A percentile compares a stretch with the other conserved stretches of the same genome.
phyloP scores from a whole-genome alignment of 768 basidiomycete species.

The Mycena maculata region DNA sequence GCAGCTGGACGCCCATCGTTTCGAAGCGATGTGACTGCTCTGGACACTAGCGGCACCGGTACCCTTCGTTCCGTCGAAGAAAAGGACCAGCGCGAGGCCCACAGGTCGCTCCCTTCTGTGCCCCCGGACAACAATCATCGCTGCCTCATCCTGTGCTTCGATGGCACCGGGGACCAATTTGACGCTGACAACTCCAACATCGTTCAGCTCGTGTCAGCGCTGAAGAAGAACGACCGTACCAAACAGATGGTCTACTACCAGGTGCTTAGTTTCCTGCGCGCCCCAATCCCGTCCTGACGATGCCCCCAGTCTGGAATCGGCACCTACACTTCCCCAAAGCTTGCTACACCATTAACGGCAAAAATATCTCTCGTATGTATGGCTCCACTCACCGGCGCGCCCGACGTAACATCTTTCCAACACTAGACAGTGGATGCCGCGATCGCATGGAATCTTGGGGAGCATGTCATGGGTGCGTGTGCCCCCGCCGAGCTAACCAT shows the following conservation, averaged over 20 bases:
- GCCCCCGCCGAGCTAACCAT: not conserved
- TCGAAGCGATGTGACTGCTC: not conserved
- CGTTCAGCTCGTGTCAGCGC: conserved; percentile 59
- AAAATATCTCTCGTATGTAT: conserved; percentile 52
- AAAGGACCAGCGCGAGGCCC: not conserved
- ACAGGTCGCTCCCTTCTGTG: conserved; percentile 35
- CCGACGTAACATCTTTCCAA: not conserved
- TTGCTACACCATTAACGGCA: conserved; percentile 49
- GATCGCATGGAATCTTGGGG: conserved; percentile 61
- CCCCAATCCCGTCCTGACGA: conserved; percentile 21
- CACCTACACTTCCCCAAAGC: conserved; percentile 56
- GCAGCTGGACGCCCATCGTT: not conserved
- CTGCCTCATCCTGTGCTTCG: conserved; percentile 66
- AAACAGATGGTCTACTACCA: conserved; percentile 73
- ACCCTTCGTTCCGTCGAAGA: not conserved
- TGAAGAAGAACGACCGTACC: conserved; percentile 63
- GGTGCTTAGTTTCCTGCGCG: conserved; percentile 38
- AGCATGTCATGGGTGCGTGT: conserved; percentile 60
- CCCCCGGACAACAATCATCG: conserved; percentile 54
- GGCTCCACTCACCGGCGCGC: not conserved
- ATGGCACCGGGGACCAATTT: conserved; percentile 67
- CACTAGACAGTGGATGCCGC: conserved; percentile 58
- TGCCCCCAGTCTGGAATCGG: conserved; percentile 60
- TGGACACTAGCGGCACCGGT: not conserved
- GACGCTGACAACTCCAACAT: conserved; percentile 67